A percentile compares a stretch with the other conserved stretches of the same genome.
Conservation (phyloP, 192 early-diverging fungal genomes). For the Gonapodya prolifera region DNA sequence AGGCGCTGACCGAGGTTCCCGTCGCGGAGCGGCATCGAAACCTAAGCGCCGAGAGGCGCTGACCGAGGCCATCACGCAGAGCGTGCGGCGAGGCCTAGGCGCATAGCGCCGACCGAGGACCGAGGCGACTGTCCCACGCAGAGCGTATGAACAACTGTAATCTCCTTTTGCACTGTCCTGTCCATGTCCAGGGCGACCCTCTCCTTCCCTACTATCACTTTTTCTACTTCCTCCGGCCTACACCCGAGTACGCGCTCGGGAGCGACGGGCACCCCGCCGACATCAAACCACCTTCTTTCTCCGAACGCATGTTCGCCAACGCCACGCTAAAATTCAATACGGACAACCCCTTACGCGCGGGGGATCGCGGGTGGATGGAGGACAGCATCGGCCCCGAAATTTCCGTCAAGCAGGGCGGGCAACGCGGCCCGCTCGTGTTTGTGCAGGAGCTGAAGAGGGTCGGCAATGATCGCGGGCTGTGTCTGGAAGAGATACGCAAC, state of each 20-base stretch:
- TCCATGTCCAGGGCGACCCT: background rate
- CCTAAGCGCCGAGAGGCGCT: too few species aligned
- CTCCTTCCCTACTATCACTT: background rate
- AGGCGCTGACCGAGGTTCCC: too few species aligned
- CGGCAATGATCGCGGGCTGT: background rate
- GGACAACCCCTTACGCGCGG: background rate
- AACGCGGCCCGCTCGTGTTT: background rate
- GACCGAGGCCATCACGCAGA: too few species aligned
- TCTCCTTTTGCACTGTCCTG: background rate
- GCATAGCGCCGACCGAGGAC: too few species aligned
- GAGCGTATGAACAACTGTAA: background rate
- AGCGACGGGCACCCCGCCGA: background rate
- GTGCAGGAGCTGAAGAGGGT: background rate
- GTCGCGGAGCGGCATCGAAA: too few species aligned
- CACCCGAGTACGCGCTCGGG: background rate
- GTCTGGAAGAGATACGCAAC: background rate
- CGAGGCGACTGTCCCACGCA: background rate
- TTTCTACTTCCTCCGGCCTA: background rate
- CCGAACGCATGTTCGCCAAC: background rate
- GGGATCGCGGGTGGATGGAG: background rate
- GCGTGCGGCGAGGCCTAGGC: too few species aligned
- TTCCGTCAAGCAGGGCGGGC: background rate
- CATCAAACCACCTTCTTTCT: slow-evolving; percentile 3
- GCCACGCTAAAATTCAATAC: background rate
- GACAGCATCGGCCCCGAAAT: background rate